Conservation (phyloP, 2,329 filamentous ascomycete species). For the Hymenoscyphus albidus region DNA sequence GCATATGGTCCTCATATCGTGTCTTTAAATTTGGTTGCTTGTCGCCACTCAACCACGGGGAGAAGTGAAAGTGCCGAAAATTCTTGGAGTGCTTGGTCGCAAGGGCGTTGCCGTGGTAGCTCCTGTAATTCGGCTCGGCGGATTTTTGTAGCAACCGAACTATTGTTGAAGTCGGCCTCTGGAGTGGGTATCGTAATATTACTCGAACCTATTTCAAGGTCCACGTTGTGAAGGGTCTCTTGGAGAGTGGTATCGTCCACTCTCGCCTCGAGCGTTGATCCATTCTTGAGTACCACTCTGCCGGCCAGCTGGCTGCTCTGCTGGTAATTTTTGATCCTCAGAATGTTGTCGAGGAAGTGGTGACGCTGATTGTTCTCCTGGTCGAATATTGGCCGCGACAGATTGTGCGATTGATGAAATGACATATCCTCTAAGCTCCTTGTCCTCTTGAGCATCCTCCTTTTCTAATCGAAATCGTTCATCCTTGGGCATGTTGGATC, state of each 20-base stretch:
- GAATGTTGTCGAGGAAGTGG: conserved; percentile 24
- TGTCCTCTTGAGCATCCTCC: conserved; percentile 72
- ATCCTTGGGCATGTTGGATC: conserved; percentile 80
- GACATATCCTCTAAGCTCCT: conserved; percentile 70
- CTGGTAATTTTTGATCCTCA: conserved; percentile 58
- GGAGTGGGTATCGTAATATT: neutral
- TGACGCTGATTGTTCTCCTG: conserved; percentile 19
- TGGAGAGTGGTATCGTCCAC: conserved; percentile 38
- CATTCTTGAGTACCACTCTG: conserved; percentile 51
- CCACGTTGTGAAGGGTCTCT: conserved; percentile 44
- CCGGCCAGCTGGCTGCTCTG: conserved; percentile 51
- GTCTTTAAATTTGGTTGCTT: neutral
- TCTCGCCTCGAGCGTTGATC: conserved; percentile 46
- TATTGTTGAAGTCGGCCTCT: neutral
- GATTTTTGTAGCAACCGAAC: neutral
- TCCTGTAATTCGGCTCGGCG: neutral
- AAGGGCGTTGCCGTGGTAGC: neutral
- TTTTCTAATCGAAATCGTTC: conserved; percentile 78
- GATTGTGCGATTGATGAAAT: conserved; percentile 70
- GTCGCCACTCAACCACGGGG: neutral
- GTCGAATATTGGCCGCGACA: conserved; percentile 41
- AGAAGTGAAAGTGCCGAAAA: neutral
- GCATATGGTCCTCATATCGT: neutral
- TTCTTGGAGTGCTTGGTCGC: neutral
- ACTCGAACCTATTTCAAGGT: conserved; percentile 24